These are phyloP conservation scores for Malus orientalis DNA, from an alignment of 306 rosid species.

Conservation along the genomic window DNA sequence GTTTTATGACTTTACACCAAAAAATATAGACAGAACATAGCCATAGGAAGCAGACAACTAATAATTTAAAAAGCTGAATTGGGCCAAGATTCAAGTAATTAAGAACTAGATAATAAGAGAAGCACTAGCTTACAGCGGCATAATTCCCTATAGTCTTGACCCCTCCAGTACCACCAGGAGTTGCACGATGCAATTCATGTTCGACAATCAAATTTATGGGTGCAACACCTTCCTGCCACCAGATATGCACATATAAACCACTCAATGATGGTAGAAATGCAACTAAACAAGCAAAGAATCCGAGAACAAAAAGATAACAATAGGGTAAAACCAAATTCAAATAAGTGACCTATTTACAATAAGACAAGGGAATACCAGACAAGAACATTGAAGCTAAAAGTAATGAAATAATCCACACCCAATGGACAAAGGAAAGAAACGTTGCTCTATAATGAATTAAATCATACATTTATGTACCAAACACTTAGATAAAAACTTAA, in stretches of 20 bases:
- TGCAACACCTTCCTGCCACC: slow-evolving; percentile 83
- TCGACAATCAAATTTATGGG: slow-evolving; percentile 85
- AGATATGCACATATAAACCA: neutral
- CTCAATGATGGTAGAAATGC: neutral
- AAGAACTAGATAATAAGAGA: slow-evolving; percentile 1
- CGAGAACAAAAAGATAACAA: neutral
- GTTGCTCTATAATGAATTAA: neutral
- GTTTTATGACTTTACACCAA: neutral
- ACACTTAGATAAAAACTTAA: neutral
- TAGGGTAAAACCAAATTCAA: neutral
- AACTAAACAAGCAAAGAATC: neutral
- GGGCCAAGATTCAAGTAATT: neutral
- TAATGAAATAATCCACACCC: neutral
- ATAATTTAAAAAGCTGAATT: neutral
- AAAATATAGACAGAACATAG: neutral
- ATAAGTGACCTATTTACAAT: neutral
- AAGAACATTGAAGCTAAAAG: neutral
- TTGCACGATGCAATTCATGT: slow-evolving; percentile 88
- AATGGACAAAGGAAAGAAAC: neutral
- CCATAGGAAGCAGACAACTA: slow-evolving; percentile 3
- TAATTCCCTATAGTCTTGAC: slow-evolving; percentile 98
- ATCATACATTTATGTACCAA: neutral
- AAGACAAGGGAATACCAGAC: neutral
- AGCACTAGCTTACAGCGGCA: slow-evolving; percentile 70
- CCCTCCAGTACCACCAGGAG: slow-evolving; percentile 99